Conservation (phyloP, 164 flowering plant species). For the Chloranthus sessilifolius region DNA sequence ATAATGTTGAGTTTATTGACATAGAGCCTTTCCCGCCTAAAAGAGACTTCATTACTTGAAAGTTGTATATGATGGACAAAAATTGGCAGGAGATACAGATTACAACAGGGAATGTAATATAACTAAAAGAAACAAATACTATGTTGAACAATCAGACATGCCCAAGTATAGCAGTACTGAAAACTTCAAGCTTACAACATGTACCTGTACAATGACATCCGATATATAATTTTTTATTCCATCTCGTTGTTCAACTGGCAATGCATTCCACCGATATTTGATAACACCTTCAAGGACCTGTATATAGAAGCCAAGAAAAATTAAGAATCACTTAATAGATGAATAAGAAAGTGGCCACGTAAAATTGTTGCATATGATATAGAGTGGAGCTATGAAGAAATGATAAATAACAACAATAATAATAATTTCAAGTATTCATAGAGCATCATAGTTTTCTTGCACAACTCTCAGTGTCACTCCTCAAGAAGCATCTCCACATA, state of each 20-base stretch:
- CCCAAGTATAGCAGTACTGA: too few species aligned
- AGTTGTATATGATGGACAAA: slow-evolving; percentile 42
- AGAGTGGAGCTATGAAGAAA: too few species aligned
- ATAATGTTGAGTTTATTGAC: slow-evolving; percentile 92
- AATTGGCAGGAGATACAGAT: not conserved
- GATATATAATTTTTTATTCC: slow-evolving; percentile 99
- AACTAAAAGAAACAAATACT: not conserved
- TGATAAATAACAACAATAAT: too few species aligned
- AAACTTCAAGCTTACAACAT: not conserved
- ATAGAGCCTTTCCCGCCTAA: slow-evolving; percentile 84
- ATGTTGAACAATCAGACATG: too few species aligned
- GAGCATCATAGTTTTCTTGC: too few species aligned
- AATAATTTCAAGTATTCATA: too few species aligned
- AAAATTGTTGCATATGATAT: too few species aligned
- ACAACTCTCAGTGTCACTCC: too few species aligned
- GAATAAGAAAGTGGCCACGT: too few species aligned
- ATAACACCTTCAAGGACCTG: slow-evolving; percentile 98
- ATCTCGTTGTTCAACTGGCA: slow-evolving; percentile 93
- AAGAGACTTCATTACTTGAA: slow-evolving; percentile 84
- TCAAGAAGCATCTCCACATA: too few species aligned
- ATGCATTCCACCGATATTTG: slow-evolving; percentile 97
- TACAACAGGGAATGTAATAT: not conserved
- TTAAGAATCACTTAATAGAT: not conserved
- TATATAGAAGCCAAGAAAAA: not conserved
- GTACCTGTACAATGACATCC: slow-evolving; percentile 94